Evolutionary conservation across 352 stramenopile species (phyloP).

Genomic region (Aphanomyces invadans): DNA sequence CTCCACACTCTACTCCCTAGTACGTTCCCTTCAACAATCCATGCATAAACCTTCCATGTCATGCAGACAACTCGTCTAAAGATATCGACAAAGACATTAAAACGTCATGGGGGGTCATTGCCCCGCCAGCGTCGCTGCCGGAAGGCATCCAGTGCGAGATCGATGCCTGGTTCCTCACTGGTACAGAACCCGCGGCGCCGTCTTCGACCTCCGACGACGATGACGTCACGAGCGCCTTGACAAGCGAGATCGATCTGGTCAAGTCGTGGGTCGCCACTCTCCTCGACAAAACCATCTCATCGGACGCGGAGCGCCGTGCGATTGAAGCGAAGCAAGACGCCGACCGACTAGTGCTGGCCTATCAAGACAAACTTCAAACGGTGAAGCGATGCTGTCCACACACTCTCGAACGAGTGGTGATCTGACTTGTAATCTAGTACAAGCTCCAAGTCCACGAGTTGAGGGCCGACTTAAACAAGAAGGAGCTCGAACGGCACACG

Average conservation of each 20-base stretch:
- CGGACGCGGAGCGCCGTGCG: background rate
- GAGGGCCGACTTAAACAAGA: conserved; percentile 56
- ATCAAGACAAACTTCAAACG: conserved; percentile 48
- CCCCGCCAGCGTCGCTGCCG: background rate
- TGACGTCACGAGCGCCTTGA: background rate
- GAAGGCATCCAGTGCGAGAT: conserved; percentile 21
- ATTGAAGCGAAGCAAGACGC: conserved; percentile 14
- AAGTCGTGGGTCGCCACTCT: conserved; percentile 1
- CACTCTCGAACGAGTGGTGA: too few relatives aligned
- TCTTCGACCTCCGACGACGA: background rate
- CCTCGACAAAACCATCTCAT: background rate
- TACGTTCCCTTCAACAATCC: background rate
- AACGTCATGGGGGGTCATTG: background rate
- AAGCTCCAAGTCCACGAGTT: conserved; percentile 50
- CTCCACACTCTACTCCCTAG: conserved; percentile 14
- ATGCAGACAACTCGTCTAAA: background rate
- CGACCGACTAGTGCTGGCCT: conserved; percentile 29
- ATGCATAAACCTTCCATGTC: background rate
- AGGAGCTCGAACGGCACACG: conserved; percentile 68
- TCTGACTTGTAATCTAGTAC: too few relatives aligned
- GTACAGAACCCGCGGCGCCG: background rate
- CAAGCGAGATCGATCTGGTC: background rate
- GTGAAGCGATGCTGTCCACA: too few relatives aligned
- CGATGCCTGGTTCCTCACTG: conserved; percentile 17
- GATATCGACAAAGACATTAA: conserved; percentile 6